Base-by-base conservation (phyloP, 2,329 filamentous ascomycete genomes). In the Penicillium hesseltinei region DNA sequence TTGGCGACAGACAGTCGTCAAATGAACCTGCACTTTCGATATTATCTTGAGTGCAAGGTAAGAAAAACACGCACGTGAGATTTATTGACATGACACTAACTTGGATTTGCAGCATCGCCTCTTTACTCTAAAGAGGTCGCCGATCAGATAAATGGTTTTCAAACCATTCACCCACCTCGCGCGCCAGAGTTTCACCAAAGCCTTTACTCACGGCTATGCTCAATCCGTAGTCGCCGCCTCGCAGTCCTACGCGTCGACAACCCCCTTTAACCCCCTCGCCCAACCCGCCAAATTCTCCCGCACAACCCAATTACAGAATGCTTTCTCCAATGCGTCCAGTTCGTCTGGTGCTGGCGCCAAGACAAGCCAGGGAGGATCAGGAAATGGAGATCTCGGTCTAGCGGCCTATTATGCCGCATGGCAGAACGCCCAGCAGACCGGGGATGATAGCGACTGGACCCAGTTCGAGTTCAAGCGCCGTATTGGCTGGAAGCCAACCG, bases 101-200 rank as follows among this genome's bases (percentile, higher is more conserved):
- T 25, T 19, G 43, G 17, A 9, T 33, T 58, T 2, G 15, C 27
- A 74, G 73, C 81, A 80, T 78, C 76, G 78, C 79, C 77, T 81
- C 80, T 81, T 82, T 81, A 70, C 78, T 77, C 76, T 85, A 88
- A 87, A 86, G 84, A 84, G 83, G 79, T 79, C 74, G 63, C 78
- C 78, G 75, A 80, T 84, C 76, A 86, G 84, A 90, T 96, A 95
- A 96, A 97, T 97, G 93, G 81, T 82, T 68, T 82, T 85, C 75
- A 88, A 88, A 78, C 79, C 80, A 69, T 87, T 87, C 71, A 84
- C 86, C 72, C 83, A 86, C 82, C 90, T 97, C 83, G 91, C 96
- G 86, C 93, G 94, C 83, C 90, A 93, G 84, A 92, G 91, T 88
- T 89, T 97, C 80, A 88, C 91, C 74, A 97, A 97, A 82, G 92